A percentile compares a stretch with the other conserved stretches of the same genome.
phyloP scores from a whole-genome alignment of 805 yeast species.

The Myxozyma neotropica region DNA sequence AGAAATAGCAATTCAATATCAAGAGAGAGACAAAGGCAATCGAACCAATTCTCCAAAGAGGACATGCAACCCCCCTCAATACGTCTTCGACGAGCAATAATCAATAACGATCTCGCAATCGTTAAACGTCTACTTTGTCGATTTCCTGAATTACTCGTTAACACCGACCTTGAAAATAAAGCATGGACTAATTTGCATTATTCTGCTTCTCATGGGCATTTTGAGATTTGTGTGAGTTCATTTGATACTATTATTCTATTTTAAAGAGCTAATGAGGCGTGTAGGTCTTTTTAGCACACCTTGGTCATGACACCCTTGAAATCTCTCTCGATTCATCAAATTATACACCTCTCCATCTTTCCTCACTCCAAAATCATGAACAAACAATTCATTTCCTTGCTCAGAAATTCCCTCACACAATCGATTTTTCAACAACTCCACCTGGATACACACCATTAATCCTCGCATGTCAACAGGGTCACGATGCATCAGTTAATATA shows the following conservation, averaged over 20 bases:
- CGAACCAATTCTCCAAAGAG: not conserved
- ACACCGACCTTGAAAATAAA: slow-evolving; percentile 50
- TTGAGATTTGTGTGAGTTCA: slow-evolving; percentile 57
- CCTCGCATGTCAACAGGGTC: slow-evolving; percentile 62
- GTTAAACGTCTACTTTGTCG: slow-evolving; percentile 67
- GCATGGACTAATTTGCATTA: slow-evolving; percentile 84
- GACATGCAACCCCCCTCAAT: slow-evolving; percentile 63
- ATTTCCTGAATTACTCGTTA: slow-evolving; percentile 68
- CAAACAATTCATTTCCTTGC: slow-evolving; percentile 74
- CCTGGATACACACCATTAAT: slow-evolving; percentile 52
- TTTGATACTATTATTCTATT: not conserved
- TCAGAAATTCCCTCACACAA: slow-evolving; percentile 60
- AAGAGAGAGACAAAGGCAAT: no score
- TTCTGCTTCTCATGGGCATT: slow-evolving; percentile 73
- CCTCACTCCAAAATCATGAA: slow-evolving; percentile 63
- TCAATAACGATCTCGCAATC: slow-evolving; percentile 61
- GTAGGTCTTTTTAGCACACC: slow-evolving; percentile 48
- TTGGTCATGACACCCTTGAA: slow-evolving; percentile 59
- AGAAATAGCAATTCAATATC: no score
- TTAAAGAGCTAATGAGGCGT: not conserved
- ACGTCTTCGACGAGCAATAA: slow-evolving; percentile 69
- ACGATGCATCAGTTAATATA: slow-evolving; percentile 62
- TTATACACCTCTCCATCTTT: slow-evolving; percentile 70
- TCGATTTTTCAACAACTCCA: slow-evolving; percentile 44
- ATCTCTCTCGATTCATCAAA: slow-evolving; percentile 55